Evolutionary conservation across 352 stramenopile species (phyloP).

Genomic region (Globisporangium spiculum): DNA sequence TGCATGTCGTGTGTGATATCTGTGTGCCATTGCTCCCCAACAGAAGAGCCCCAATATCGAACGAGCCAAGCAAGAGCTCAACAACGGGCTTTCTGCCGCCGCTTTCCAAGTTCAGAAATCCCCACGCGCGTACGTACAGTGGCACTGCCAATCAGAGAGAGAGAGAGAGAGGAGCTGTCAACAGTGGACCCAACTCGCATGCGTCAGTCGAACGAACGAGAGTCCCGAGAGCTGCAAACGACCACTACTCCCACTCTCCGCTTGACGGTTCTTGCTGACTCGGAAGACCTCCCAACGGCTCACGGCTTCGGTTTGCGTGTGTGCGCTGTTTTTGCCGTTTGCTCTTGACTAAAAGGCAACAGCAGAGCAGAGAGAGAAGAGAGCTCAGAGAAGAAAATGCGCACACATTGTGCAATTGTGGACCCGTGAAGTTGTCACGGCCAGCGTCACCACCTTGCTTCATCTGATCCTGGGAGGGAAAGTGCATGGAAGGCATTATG

Average conservation of each 20-base stretch:
- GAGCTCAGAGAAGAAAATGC: background rate
- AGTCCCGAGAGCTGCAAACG: background rate
- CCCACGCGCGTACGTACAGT: background rate
- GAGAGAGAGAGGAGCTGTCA: background rate
- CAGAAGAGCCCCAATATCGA: too few species aligned
- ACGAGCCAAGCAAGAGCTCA: too few species aligned
- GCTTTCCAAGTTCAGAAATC: background rate
- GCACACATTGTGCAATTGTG: background rate
- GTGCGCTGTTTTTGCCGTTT: background rate
- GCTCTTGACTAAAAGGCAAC: too few species aligned
- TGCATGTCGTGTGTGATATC: too few species aligned
- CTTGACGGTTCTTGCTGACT: background rate
- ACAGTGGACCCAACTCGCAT: background rate
- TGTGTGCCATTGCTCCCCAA: too few species aligned
- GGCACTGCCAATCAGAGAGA: background rate
- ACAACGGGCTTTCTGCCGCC: background rate
- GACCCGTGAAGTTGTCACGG: background rate
- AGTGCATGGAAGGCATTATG: background rate
- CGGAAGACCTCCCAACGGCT: background rate
- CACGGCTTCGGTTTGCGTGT: background rate
- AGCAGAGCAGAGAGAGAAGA: background rate
- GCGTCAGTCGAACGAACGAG: background rate
- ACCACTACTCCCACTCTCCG: background rate
- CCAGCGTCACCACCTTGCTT: background rate
- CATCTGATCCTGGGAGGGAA: background rate